Evolutionary conservation across 768 basidiomycete genomes (phyloP).

Genomic region (Leucosporidium yakuticum): DNA sequence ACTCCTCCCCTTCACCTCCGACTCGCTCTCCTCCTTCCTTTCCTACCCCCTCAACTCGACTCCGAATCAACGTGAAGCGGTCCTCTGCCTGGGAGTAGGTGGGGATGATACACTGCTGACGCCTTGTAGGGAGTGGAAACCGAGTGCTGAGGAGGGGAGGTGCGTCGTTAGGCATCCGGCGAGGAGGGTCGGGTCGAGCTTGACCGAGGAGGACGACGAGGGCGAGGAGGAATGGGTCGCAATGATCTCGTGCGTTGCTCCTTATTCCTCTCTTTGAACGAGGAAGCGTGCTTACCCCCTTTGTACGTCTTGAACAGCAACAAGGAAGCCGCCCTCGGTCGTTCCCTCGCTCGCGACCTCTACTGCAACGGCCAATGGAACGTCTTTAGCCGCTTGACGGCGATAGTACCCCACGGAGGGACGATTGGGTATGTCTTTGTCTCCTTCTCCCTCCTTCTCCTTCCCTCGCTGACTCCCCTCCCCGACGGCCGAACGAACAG

Average conservation of each 20-base stretch:
- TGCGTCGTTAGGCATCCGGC: not conserved
- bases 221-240: constrained; percentile 1
- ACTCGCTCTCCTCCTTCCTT: constrained; percentile 12
- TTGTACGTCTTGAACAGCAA: not conserved
- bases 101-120: constrained; percentile 10
- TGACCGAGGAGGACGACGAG: constrained; percentile 1
- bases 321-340: constrained; percentile 10
- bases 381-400: constrained; percentile 16
- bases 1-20: constrained; percentile 16
- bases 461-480: not conserved
- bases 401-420: constrained; percentile 22
- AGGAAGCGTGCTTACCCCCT: too few relatives aligned
- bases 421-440: constrained; percentile 16
- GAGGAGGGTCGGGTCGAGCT: not conserved
- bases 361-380: constrained; percentile 30
- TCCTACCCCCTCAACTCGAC: constrained; percentile 13
- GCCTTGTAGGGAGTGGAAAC: not conserved
- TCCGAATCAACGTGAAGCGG: constrained; percentile 12
- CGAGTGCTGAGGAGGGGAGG: too few relatives aligned
- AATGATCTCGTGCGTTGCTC: constrained; percentile 7
- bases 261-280: not conserved
- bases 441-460: not conserved
- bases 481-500: not conserved
- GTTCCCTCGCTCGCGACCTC: constrained; percentile 19
- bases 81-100: constrained; percentile 17